These are phyloP conservation scores for Blastobotrys illinoisensis DNA, from an alignment of 1,139 yeast species.

Conservation along the genomic window DNA sequence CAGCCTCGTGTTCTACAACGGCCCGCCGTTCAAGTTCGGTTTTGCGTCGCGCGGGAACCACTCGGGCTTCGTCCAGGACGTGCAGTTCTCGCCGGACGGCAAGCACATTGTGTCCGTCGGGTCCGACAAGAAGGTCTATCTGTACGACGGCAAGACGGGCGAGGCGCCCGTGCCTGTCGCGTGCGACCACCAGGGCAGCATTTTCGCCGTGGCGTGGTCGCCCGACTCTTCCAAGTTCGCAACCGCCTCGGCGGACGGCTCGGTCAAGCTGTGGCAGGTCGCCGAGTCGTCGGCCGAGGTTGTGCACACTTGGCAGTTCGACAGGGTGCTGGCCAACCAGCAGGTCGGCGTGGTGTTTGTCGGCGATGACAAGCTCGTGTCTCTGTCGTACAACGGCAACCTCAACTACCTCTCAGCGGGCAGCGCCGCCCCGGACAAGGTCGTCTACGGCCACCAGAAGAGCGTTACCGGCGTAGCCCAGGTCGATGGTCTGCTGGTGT, in stretches of 20 bases:
- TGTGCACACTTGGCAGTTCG: constrained; percentile 28
- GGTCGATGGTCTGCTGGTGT: constrained; percentile 32
- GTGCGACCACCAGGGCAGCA: constrained; percentile 68
- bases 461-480: constrained; percentile 59
- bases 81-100: constrained; percentile 70
- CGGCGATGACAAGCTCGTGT: constrained; percentile 48
- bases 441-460: constrained; percentile 74
- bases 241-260: constrained; percentile 80
- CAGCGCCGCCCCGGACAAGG: constrained; percentile 37
- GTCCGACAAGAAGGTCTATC: constrained; percentile 68
- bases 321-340: constrained; percentile 48
- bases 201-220: constrained; percentile 72
- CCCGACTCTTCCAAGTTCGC: constrained; percentile 51
- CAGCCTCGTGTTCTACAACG: constrained; percentile 75
- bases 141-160: constrained; percentile 88
- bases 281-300: constrained; percentile 22
- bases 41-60: constrained; percentile 70
- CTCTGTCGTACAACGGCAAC: constrained; percentile 69
- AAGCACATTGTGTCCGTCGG: constrained; percentile 75
- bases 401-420: constrained; percentile 52
- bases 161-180: constrained; percentile 52
- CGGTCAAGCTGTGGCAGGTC: constrained; percentile 60
- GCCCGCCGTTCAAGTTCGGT: constrained; percentile 89
- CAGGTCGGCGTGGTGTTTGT: constrained; percentile 77
- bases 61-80: constrained; percentile 73